Base-by-base conservation (phyloP, 257 asterid species). In the Eucommia ulmoides region DNA sequence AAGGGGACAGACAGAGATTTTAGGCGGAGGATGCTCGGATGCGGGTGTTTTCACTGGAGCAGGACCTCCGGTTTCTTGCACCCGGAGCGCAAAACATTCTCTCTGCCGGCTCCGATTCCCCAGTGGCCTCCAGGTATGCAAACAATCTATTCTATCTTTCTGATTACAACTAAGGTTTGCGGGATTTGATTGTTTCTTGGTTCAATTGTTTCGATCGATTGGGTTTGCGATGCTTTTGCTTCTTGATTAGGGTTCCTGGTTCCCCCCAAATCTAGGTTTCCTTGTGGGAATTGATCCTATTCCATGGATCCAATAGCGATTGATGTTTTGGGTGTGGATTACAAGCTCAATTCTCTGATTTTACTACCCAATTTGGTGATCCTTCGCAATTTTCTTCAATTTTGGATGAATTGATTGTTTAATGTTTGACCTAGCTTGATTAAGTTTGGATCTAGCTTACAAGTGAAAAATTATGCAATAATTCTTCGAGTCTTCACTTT, bases 31-130 rank as follows among this genome's bases (percentile, higher is more conserved):
- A 81, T 79, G 93, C 56, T 66, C 47, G 77, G 79, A 2, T 80
- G 81, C 55, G 69, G 69, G 33, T 80, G 93, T 58, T 61, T 76
- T 20, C 49, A 55, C 45, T 78, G 94, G 93, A 80, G 60, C 70
- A 62, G 65, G 54, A 68, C 58, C 47, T 19, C 61, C 60, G 73
- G 71, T 66, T 59, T 61, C 38, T 47, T 18, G 42, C 76, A 56
- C 47, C 65, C 73, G 54, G 76, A 58, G 20, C 72, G 76, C 22
- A 79, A 78, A 17, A 38, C 55, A 10, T 80, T 70, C 76, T 60
- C 71, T 19, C 82, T 85, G 8, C 94, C 97, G 57, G 80, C 76
- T 19, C 81, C 94, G 29, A 64, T 89, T 55, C 94, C 97, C 0
- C 73, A 62, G 59, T 89, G 97, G 96, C 91, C 93, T 42, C 72